Evolutionary conservation across 176 grass and related monocot species (phyloP).

Genomic region (Melocanna baccifera): DNA sequence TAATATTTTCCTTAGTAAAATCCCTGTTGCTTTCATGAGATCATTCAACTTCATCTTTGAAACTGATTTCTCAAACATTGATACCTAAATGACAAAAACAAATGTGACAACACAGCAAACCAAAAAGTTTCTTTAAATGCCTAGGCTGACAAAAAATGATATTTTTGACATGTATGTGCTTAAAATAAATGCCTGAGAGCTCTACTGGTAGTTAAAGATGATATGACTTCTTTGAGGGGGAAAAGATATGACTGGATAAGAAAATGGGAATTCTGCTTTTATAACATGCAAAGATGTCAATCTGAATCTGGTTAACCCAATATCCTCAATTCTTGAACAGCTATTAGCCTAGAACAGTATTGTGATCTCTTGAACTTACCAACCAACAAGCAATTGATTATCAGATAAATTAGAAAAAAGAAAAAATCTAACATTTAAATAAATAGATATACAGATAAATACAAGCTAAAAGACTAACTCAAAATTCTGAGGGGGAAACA

Average conservation of each 20-base stretch:
- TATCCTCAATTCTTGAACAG: not conserved
- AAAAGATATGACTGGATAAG: not conserved
- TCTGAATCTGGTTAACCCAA: not conserved
- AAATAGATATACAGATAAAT: not conserved
- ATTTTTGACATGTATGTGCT: not conserved
- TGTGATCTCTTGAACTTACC: not conserved
- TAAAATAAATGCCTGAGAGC: not conserved
- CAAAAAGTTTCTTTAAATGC: not conserved
- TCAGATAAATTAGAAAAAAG: not conserved
- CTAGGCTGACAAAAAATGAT: not conserved
- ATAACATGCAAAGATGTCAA: not conserved
- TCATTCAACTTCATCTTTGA: conserved; percentile 94
- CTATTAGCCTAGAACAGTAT: not conserved
- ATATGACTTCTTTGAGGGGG: not conserved
- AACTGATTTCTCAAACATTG: conserved; percentile 91
- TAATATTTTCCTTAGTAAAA: conserved; percentile 87
- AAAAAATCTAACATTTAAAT: not conserved
- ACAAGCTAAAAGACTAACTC: not conserved
- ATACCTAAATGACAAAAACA: conserved; percentile 51
- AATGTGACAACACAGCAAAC: conserved; percentile 1
- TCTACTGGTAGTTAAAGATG: not conserved
- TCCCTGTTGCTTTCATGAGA: conserved; percentile 78
- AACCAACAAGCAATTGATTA: too few species aligned
- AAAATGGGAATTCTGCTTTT: not conserved
- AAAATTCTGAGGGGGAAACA: conserved; percentile 7